Evolutionary conservation across 192 early-diverging fungal genomes (phyloP).

Genomic region (Coemansia sp.): DNA sequence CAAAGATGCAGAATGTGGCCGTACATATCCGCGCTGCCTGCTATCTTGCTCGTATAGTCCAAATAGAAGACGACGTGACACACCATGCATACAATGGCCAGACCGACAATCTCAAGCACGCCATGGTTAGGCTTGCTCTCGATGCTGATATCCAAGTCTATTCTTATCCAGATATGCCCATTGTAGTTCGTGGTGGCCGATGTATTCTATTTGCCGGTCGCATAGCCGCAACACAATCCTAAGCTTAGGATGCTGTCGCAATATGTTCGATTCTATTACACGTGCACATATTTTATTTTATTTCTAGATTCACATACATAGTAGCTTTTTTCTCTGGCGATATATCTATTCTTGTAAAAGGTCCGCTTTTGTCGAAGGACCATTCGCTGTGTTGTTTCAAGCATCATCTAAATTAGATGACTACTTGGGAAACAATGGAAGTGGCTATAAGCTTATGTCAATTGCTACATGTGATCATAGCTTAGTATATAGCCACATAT

Average conservation of each 20-base stretch:
- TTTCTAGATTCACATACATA: background rate
- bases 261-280: background rate
- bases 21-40: constrained; percentile 46
- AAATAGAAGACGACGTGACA: constrained; percentile 6
- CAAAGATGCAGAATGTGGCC: constrained; percentile 18
- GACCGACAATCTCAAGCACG: background rate
- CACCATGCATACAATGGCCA: background rate
- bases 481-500: no score
- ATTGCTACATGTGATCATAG: no score
- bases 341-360: no score
- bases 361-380: no score
- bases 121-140: constrained; percentile 27
- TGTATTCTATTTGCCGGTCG: constrained; percentile 42
- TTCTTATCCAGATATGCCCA: constrained; percentile 32
- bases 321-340: background rate
- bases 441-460: no score
- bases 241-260: background rate
- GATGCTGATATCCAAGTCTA: constrained; percentile 30
- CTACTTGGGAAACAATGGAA: no score
- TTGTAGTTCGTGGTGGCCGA: constrained; percentile 45
- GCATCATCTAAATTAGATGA: no score
- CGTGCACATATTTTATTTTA: background rate
- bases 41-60: constrained; percentile 35
- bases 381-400: no score
- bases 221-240: constrained; percentile 4